Evolutionary conservation across 257 asterid genomes (phyloP), one percentile per base, ranked within the genome.

Genomic region (Buddleja alternifolia): DNA sequence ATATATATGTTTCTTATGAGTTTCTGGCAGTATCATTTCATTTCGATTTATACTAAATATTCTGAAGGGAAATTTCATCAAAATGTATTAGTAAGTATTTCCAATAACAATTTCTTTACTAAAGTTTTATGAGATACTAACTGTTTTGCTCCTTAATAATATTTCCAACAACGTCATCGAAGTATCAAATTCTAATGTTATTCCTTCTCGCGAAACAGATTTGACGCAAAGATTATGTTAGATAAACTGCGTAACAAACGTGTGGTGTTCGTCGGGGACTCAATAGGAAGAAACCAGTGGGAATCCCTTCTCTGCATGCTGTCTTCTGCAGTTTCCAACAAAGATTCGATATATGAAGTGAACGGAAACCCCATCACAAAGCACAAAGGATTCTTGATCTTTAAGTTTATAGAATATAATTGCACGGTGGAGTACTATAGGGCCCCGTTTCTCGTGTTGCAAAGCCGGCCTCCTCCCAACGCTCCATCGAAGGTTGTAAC

Each of bases 281-380:
- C 98, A 16, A 93, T 93, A 16, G 98, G 98, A 63, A 84, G 98
- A 88, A 93, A 93, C 86, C 98, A 93, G 78, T 93, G 98, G 98
- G 98, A 93, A 76, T 90, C 98, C 47, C 84, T 93, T 19, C 94
- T 93, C 14, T 93, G 98, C 83, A 84, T 93, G 90, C 84, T 93
- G 55, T 86, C 97, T 54, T 84, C 98, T 66, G 93, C 81, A 47
- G 36, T 88, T 39, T 14, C 83, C 2, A 50, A 90, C 77, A 81
- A 83, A 75, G 77, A 66, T 62, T 76, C 88, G 2, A 75, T 93
- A 19, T 85, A 86, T 44, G 98, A 93, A 81, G 95, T 90, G 3
- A 83, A 88, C 34, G 97, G 98, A 12, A 88, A 84, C 48, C 98
- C 98, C 54, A 93, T 93, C 57, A 90, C 98, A 1, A 93, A 93